phyloP scores from a whole-genome alignment of 176 grass and related monocot species.

The Carex cristatella region DNA sequence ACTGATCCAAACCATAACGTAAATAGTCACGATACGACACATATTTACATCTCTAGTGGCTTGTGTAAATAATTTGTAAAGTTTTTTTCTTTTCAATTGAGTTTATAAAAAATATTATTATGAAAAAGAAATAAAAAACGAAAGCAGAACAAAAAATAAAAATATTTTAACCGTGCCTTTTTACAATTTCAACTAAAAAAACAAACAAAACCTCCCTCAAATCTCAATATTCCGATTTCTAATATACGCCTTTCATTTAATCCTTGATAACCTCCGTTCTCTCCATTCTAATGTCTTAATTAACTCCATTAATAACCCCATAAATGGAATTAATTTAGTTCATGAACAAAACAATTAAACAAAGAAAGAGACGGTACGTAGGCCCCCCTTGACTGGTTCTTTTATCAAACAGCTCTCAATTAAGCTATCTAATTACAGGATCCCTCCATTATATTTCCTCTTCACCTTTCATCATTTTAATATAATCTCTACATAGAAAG shows the following conservation, averaged over 20 bases:
- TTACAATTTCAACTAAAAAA: background rate
- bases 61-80: no score
- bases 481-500: background rate
- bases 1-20: no score
- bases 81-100: no score
- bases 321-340: background rate
- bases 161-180: no score
- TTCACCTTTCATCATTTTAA: background rate
- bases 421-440: background rate
- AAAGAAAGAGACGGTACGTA: background rate
- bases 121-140: no score
- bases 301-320: background rate
- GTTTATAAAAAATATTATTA: no score
- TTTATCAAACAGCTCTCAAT: background rate
- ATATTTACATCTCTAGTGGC: no score
- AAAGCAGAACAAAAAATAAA: no score
- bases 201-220: background rate
- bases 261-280: background rate
- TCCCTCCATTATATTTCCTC: constrained; percentile 14
- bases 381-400: background rate
- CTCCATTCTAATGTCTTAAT: background rate
- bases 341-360: background rate
- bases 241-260: background rate
- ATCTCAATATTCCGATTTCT: background rate
- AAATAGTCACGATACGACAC: no score